Evolutionary conservation across 805 yeast genomes (phyloP).

Genomic region (Jamesozyma jinghongensis): DNA sequence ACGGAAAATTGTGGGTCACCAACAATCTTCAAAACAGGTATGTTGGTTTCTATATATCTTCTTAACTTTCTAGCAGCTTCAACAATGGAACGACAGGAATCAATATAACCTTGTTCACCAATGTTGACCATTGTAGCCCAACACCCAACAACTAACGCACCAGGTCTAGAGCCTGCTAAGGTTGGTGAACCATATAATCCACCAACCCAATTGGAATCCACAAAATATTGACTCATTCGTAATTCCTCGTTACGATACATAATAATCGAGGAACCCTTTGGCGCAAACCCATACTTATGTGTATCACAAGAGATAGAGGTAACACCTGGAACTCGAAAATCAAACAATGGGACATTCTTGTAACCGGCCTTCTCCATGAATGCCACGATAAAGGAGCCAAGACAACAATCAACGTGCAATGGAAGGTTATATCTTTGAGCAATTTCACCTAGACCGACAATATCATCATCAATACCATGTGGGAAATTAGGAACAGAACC

Average conservation of each 20-base stretch:
- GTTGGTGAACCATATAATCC: conserved; percentile 97
- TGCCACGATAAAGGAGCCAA: conserved; percentile 86
- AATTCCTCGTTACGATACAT: conserved; percentile 70
- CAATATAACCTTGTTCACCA: conserved; percentile 75
- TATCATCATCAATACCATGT: conserved; percentile 91
- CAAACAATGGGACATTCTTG: conserved; percentile 42
- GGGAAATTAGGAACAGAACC: conserved; percentile 98
- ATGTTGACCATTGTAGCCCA: conserved; percentile 86
- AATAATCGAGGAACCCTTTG: conserved; percentile 88
- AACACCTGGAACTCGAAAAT: conserved; percentile 83
- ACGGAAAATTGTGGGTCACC: conserved; percentile 88
- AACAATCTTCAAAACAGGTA: conserved; percentile 54
- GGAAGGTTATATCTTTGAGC: conserved; percentile 63
- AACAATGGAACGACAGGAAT: conserved; percentile 60
- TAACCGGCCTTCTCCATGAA: conserved; percentile 60
- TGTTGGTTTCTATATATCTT: conserved; percentile 35
- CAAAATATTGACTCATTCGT: conserved; percentile 75
- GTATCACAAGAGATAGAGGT: conserved; percentile 98
- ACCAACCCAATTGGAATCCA: conserved; percentile 81
- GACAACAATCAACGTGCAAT: conserved; percentile 89
- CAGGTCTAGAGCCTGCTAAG: conserved; percentile 93
- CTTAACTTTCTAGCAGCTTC: conserved; percentile 53
- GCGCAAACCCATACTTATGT: conserved; percentile 98
- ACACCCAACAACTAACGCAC: conserved; percentile 95
- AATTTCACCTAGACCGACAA: conserved; percentile 55